A percentile compares a stretch with the other conserved stretches of the same genome.
These are phyloP conservation scores for Phytophthora melonis DNA, from an alignment of 352 stramenopile genomes.

Conservation along the genomic window DNA sequence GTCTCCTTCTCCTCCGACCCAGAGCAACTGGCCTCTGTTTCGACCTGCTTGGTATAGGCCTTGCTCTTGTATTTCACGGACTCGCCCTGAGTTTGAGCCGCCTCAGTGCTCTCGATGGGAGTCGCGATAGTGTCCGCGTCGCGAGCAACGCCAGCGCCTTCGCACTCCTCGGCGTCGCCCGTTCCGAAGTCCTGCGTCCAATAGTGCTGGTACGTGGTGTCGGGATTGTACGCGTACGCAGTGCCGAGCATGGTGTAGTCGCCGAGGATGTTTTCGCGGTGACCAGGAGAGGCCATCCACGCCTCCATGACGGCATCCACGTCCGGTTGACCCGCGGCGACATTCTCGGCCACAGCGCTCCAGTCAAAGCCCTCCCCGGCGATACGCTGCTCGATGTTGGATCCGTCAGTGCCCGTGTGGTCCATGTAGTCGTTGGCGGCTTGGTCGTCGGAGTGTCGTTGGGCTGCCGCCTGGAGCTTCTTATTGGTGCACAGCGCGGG, in stretches of 20 bases:
- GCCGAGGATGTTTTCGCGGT: conserved; percentile 43
- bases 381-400: conserved; percentile 38
- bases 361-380: conserved; percentile 51
- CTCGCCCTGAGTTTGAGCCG: not conserved
- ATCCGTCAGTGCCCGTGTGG: conserved; percentile 53
- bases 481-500: conserved; percentile 47
- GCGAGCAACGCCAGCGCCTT: not conserved
- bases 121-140: not conserved
- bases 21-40: conserved; percentile 6
- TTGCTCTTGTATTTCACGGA: not conserved
- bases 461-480: conserved; percentile 37
- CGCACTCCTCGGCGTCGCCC: conserved; percentile 37
- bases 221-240: not conserved
- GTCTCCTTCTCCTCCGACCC: not conserved
- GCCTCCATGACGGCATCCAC: conserved; percentile 44
- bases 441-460: conserved; percentile 49
- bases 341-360: conserved; percentile 49
- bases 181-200: conserved; percentile 20
- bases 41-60: not conserved
- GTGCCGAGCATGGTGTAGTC: conserved; percentile 36
- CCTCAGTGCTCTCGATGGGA: not conserved
- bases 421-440: conserved; percentile 56
- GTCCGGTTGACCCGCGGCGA: conserved; percentile 44
- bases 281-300: conserved; percentile 45
- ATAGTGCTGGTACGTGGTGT: not conserved